Conservation (phyloP, 2,329 filamentous ascomycete species). For the Pseudocercospora cruenta region DNA sequence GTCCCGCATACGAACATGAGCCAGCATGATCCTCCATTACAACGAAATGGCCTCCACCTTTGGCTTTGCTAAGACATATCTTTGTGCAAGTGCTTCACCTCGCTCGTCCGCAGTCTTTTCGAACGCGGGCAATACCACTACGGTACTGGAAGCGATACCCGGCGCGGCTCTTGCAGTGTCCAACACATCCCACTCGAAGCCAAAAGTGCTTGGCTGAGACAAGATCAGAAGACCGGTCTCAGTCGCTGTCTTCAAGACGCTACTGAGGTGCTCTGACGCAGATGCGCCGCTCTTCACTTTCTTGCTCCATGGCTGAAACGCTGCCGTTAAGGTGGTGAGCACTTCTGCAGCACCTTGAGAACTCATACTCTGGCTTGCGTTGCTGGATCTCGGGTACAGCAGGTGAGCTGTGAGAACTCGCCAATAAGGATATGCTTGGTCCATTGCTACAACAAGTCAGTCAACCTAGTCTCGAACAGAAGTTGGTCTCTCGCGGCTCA, state of each 20-base stretch:
- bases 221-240: conserved; percentile 4
- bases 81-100: not conserved
- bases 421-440: not conserved
- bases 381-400: not conserved
- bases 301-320: conserved; percentile 5
- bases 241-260: not conserved
- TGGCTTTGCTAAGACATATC: not conserved
- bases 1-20: not conserved
- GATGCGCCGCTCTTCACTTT: too few relatives aligned
- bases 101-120: conserved; percentile 1
- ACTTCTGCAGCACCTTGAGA: not conserved
- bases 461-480: too few relatives aligned
- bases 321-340: not conserved
- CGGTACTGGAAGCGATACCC: not conserved
- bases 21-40: not conserved
- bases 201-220: conserved; percentile 1
- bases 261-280: not conserved
- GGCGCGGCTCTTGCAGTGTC: not conserved
- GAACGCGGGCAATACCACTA: not conserved
- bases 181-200: not conserved
- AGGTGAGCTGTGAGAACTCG: not conserved
- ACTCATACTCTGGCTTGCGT: not conserved
- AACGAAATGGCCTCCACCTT: not conserved
- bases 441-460: not conserved
- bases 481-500: not conserved